phyloP scores from a whole-genome alignment of 441 rosid genomes.

The Manihot esculenta region DNA sequence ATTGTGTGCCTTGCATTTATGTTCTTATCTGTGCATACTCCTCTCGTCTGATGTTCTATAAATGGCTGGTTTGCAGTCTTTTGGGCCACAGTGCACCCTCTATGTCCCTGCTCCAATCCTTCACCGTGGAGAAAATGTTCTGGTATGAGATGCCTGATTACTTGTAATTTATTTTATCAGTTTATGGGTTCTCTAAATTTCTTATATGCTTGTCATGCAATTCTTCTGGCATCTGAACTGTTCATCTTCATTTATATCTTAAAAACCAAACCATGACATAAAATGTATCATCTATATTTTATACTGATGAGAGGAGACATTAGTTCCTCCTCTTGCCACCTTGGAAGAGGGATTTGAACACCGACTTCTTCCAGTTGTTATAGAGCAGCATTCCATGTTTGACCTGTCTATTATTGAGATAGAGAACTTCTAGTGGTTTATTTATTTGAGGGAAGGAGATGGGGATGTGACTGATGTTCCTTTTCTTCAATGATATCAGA shows the following conservation, averaged over 20 bases:
- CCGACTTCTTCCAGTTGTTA: no score
- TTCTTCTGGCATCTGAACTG: not conserved
- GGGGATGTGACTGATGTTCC: not conserved
- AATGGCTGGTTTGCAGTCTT: slow-evolving; percentile 47
- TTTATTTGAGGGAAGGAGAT: not conserved
- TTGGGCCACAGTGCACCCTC: slow-evolving; percentile 83
- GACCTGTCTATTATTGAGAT: no score
- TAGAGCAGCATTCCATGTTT: no score
- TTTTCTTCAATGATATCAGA: not conserved
- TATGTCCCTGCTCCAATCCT: slow-evolving; percentile 87
- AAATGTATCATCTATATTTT: not conserved
- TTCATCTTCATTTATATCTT: not conserved
- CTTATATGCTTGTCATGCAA: not conserved
- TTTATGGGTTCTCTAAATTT: not conserved
- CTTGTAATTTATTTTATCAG: not conserved
- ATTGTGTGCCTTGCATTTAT: not conserved
- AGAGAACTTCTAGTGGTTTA: not conserved
- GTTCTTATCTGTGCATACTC: not conserved
- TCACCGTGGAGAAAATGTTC: slow-evolving; percentile 55
- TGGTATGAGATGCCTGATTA: slow-evolving; percentile 49
- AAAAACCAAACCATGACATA: not conserved
- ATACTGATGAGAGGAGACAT: not conserved
- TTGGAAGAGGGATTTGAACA: not conserved
- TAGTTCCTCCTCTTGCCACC: not conserved
- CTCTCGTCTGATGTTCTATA: not conserved